phyloP scores from a whole-genome alignment of 208 protist species.

The Wallacemonas sp. region DNA sequence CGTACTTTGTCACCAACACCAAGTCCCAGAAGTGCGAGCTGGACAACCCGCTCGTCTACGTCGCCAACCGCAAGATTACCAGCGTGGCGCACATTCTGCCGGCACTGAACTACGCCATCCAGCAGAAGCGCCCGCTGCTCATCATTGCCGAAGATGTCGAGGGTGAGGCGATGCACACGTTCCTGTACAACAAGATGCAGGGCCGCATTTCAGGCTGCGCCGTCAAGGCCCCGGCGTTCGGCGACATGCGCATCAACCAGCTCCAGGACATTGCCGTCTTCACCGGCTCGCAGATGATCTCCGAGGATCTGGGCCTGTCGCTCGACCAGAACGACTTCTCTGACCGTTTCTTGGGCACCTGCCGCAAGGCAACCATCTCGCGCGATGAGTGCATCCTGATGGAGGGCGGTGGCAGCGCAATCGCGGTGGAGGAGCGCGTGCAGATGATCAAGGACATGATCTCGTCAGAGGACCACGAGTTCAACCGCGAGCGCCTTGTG shows the following conservation, averaged over 20 bases:
- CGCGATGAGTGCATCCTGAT: slow-evolving; percentile 99
- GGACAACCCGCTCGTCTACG: slow-evolving; percentile 96
- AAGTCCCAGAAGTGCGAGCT: slow-evolving; percentile 98
- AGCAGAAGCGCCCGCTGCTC: slow-evolving; percentile 84
- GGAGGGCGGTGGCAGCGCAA: slow-evolving; percentile 96
- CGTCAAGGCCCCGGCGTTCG: slow-evolving; percentile 99
- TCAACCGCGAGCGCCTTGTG: slow-evolving; percentile 98
- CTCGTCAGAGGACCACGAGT: slow-evolving; percentile 93
- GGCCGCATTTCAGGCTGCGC: slow-evolving; percentile 80
- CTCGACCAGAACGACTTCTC: slow-evolving; percentile 92
- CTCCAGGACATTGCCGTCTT: slow-evolving; percentile 99
- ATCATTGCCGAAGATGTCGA: slow-evolving; percentile 92
- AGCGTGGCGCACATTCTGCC: slow-evolving; percentile 82
- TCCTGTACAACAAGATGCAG: slow-evolving; percentile 96
- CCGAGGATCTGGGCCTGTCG: slow-evolving; percentile 94
- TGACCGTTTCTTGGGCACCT: slow-evolving; percentile 80
- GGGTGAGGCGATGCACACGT: slow-evolving; percentile 91
- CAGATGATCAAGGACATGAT: slow-evolving; percentile 97
- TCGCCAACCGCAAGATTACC: slow-evolving; percentile 84
- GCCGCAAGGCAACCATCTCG: slow-evolving; percentile 93
- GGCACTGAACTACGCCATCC: slow-evolving; percentile 85
- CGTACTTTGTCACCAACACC: slow-evolving; percentile 99
- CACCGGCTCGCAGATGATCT: slow-evolving; percentile 96
- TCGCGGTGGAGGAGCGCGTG: slow-evolving; percentile 95
- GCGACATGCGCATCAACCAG: slow-evolving; percentile 98